Base-by-base conservation (phyloP, 1,284 basidiomycete species). In the Retiboletus flavoniger region DNA sequence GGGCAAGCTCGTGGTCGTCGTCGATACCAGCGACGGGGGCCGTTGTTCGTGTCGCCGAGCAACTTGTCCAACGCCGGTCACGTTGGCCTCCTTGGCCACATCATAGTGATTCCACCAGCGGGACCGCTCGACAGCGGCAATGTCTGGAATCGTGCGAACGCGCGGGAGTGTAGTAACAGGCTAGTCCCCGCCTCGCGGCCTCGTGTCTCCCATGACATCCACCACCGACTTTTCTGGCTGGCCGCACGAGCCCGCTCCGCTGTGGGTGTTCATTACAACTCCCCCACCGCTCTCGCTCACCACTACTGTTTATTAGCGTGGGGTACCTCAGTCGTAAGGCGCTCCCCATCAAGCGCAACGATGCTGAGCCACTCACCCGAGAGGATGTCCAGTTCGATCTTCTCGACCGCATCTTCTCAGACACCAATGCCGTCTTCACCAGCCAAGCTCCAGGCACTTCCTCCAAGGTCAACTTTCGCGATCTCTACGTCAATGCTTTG, bases 331-430 rank as follows among this genome's bases (percentile, higher is more conserved):
- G 80, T 63, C 78, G 87, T 63, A 89, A 88, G 72, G 81, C 81
- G 35, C 73, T 90, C 58, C 87, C 88, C 51, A 88, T 90, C 71
- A 89, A 91, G 73, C 83, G 83, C 62, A 79, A 80, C 61, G 89
- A 91, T 68, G 88, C 87, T 39, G 85, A 90, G 66, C 85, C 87
- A 55, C 78, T 91, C 61, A 87, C 86, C 24, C 81, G 89, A 55
- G 81, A 84, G 64, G 93, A 95, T 71, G 82, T 94, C 36, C 91
- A 95, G 74, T 93, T 85, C 72, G 90, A 94, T 74, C 78, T 95
- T 47, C 83, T 95, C 51, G 67, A 85, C 63, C 76, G 84, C 69
- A 84, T 95, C 64, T 95, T 95, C 74, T 77, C 78, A 55, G 83
- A 94, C 70, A 74, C 74, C 28, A 77, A 77, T 13, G 72, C 79